A percentile compares a stretch with the other conserved stretches of the same genome.
These are phyloP conservation scores for Acanthamoeba divionensis DNA, from an alignment of 208 protist genomes.

Conservation along the genomic window DNA sequence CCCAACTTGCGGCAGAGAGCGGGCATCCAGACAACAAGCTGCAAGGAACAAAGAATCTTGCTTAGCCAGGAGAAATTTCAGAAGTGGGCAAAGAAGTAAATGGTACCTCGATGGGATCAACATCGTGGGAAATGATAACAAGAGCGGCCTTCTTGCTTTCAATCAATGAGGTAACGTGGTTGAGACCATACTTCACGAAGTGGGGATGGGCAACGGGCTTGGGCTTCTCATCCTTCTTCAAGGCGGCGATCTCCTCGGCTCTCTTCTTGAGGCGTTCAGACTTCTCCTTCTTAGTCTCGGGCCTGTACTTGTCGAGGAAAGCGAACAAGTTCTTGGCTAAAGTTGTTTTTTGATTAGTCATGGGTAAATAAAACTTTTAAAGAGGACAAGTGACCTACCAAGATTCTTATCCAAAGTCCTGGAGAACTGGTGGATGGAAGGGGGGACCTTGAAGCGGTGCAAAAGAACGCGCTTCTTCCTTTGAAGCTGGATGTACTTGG, in stretches of 20 bases:
- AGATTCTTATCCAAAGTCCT: slow-evolving; percentile 84
- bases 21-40: slow-evolving; percentile 97
- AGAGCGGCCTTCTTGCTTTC: slow-evolving; percentile 98
- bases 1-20: slow-evolving; percentile 97
- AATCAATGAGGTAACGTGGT: slow-evolving; percentile 96
- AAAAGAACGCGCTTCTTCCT: slow-evolving; percentile 95
- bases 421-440: slow-evolving; percentile 91
- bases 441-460: slow-evolving; percentile 96
- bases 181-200: slow-evolving; percentile 94
- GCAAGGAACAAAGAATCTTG: neutral
- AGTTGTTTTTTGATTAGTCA: neutral
- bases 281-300: slow-evolving; percentile 88
- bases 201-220: slow-evolving; percentile 84
- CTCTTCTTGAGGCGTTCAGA: slow-evolving; percentile 88
- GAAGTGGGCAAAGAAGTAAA: neutral
- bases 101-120: slow-evolving; percentile 97
- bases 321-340: slow-evolving; percentile 80
- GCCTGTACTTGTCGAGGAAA: slow-evolving; percentile 88
- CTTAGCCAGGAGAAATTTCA: neutral
- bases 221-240: slow-evolving; percentile 67
- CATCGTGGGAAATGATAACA: slow-evolving; percentile 99
- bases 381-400: neutral
- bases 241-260: slow-evolving; percentile 90
- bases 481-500: slow-evolving; percentile 97
- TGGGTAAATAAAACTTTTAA: neutral